These are phyloP conservation scores for Calendula officinalis DNA, from an alignment of 129 eudicot species.

Conservation along the genomic window DNA sequence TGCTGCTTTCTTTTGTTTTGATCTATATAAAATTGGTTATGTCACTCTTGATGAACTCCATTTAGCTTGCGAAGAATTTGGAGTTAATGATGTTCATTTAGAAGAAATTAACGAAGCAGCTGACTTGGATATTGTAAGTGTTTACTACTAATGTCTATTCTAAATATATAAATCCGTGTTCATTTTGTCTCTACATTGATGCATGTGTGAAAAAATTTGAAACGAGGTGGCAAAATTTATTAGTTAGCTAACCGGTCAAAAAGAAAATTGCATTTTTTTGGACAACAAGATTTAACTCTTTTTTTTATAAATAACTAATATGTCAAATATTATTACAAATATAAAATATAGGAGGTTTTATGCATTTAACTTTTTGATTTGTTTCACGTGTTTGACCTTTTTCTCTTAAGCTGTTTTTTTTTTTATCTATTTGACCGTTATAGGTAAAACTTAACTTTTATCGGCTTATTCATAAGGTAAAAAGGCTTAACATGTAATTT, in stretches of 20 bases:
- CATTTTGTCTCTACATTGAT: background rate
- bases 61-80: constrained; percentile 61
- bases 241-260: background rate
- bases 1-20: constrained; percentile 70
- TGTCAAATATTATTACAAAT: too few relatives aligned
- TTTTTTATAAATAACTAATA: too few relatives aligned
- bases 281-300: too few relatives aligned
- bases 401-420: background rate
- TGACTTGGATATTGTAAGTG: constrained; percentile 50
- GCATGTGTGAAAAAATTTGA: background rate
- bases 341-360: background rate
- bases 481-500: background rate
- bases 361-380: background rate
- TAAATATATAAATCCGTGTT: background rate
- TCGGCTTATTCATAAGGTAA: background rate
- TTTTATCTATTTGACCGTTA: background rate
- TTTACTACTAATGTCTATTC: constrained; percentile 3
- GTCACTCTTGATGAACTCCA: constrained; percentile 81
- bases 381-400: background rate
- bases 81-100: constrained; percentile 41
- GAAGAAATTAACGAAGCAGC: constrained; percentile 61
- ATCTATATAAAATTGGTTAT: constrained; percentile 74
- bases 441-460: background rate
- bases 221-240: background rate
- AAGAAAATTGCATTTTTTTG: background rate